Evolutionary conservation across 805 yeast species (phyloP).

Genomic region (Hanseniaspora hatyaiensis): DNA sequence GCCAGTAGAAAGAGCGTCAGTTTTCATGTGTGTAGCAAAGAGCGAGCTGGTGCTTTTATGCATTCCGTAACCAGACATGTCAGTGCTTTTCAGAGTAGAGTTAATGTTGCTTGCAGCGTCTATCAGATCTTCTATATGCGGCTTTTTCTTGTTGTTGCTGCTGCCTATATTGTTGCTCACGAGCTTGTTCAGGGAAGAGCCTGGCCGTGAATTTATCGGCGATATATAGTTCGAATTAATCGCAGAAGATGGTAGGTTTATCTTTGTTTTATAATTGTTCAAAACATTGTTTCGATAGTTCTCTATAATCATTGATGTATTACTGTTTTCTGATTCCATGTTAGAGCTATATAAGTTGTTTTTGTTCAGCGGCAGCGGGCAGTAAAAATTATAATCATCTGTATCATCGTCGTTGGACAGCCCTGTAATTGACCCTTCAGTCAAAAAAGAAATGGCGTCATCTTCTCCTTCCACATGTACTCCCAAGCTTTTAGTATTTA

Average conservation of each 20-base stretch:
- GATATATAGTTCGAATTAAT: not conserved
- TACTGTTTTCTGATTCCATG: not conserved
- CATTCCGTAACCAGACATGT: not conserved
- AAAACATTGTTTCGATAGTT: conserved; percentile 9
- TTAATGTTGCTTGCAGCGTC: conserved; percentile 22
- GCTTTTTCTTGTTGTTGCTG: conserved; percentile 16
- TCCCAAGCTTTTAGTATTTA: not conserved
- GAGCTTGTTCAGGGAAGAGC: not conserved
- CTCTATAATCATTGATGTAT: not conserved
- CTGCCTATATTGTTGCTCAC: not conserved
- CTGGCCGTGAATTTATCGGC: conserved; percentile 2
- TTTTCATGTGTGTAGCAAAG: not conserved
- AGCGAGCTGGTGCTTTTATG: not conserved
- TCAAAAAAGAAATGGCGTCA: not conserved
- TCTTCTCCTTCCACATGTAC: conserved; percentile 1
- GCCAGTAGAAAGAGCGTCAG: not conserved
- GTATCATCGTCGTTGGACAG: not conserved
- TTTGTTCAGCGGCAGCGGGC: conserved; percentile 10
- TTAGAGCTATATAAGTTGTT: conserved; percentile 4
- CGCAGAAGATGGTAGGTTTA: not conserved
- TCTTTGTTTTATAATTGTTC: not conserved
- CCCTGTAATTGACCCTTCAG: not conserved
- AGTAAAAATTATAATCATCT: not conserved
- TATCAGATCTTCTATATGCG: conserved; percentile 25
- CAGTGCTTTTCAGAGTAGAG: not conserved